These are phyloP conservation scores for Smallanthus sonchifolius DNA, from an alignment of 129 eudicot species.

Conservation along the genomic window DNA sequence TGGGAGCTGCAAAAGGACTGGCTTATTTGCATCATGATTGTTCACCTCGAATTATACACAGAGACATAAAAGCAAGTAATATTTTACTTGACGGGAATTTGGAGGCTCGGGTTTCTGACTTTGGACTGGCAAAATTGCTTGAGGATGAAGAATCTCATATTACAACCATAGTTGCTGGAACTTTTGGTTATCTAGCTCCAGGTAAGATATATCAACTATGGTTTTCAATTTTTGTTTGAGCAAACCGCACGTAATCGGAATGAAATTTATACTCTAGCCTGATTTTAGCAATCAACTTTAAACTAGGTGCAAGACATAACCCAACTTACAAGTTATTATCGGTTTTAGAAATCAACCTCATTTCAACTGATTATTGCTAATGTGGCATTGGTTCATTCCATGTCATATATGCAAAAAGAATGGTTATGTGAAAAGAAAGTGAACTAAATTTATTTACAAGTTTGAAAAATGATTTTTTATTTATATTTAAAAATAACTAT, in stretches of 20 bases:
- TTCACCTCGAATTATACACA: slow-evolving; percentile 93
- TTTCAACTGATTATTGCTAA: not conserved
- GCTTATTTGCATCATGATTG: slow-evolving; percentile 98
- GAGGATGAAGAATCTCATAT: slow-evolving; percentile 99
- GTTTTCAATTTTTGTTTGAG: not conserved
- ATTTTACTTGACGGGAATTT: slow-evolving; percentile 89
- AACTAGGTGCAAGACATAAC: not conserved
- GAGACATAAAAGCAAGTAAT: slow-evolving; percentile 97
- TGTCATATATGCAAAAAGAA: not conserved
- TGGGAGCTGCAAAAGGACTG: slow-evolving; percentile 97
- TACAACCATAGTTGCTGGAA: slow-evolving; percentile 98
- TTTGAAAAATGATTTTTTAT: not conserved
- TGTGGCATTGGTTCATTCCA: not conserved
- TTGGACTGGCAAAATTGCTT: slow-evolving; percentile 93
- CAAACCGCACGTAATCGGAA: not conserved
- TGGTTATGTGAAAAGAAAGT: not conserved
- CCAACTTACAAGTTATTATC: not conserved
- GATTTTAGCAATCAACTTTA: not conserved
- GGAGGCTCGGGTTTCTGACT: slow-evolving; percentile 98
- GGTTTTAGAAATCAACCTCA: not conserved
- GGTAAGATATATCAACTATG: slow-evolving; percentile 38
- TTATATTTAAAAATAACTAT: not conserved
- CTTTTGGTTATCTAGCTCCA: slow-evolving; percentile 98
- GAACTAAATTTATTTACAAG: not conserved
- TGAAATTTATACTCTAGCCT: not conserved